Evolutionary conservation across 2,329 filamentous ascomycete genomes (phyloP), one percentile per base, ranked within the genome.

Genomic region (Alternaria rosae): DNA sequence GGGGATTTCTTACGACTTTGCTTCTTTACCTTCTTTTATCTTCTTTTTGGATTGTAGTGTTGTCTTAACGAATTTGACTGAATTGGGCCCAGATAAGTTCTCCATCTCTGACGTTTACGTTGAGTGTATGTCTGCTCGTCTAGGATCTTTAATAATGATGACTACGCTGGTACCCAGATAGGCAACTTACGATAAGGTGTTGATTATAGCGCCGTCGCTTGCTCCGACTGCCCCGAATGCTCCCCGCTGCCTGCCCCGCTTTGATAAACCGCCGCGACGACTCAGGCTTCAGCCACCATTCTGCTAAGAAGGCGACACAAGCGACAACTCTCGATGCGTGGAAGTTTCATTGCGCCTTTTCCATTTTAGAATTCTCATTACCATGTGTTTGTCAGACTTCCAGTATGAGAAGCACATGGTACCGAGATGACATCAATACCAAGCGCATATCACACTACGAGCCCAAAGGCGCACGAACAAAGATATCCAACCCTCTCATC

Each of bases 61-160:
- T 51, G 9, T 38, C 41, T 54, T 59, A 26, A 26, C 12, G 56
- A 54, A 54, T 54, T 26, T 43, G 35, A 58, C 26, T 17, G 7
- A 3, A 38, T 38, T 54, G 38, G 26, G 38, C 20, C 48, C n/a
- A 35, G 28, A 28, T 5, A 9, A 26, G 4, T 26, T 26, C 26
- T 26, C 2, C 26, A 8, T 26, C 10, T 26, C 26, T 10, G 26
- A 9, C 26, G 26, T 26, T 28, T 7, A 15, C 9, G 15, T 10
- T 21, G 28, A 3, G 5, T 43, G 5, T 11, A 20, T 20, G 41
- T 12, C 4, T 12, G 41, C 7, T 43, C 44, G n/a, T 28, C 6
- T n/a, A n/a, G n/a, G n/a, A n/a, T n/a, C n/a, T n/a, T n/a, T n/a
- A n/a, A n/a, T n/a, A n/a, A n/a, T n/a, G n/a, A n/a, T n/a, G 10